Percentiles rank a stretch among this genome's conserved stretches.
Evolutionary conservation across 2,329 filamentous ascomycete species (phyloP).

Genomic region (Blastomyces parvus): DNA sequence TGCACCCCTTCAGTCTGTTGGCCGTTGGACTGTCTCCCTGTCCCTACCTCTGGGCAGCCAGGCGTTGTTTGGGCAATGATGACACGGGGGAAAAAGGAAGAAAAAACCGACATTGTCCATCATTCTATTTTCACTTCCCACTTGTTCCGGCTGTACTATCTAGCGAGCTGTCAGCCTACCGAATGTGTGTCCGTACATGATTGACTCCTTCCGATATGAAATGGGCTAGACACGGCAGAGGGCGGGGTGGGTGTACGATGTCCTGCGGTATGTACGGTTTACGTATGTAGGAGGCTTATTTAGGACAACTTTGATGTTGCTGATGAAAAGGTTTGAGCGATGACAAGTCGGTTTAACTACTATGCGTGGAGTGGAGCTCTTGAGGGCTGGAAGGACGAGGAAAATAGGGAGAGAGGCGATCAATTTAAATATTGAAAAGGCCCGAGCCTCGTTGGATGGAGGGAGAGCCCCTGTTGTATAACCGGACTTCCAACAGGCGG

Average conservation of each 20-base stretch:
- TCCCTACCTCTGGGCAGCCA: not conserved
- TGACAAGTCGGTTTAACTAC: not conserved
- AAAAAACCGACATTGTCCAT: not conserved
- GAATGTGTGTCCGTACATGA: not conserved
- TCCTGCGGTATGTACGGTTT: not conserved
- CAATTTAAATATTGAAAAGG: not conserved
- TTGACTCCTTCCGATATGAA: not conserved
- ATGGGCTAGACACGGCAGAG: not conserved
- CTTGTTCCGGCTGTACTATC: not conserved
- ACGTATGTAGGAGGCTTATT: not conserved
- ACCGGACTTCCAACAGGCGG: not conserved
- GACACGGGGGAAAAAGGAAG: not conserved
- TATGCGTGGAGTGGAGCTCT: not conserved
- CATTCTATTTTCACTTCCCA: not conserved
- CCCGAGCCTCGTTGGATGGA: not conserved
- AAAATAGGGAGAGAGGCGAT: not conserved
- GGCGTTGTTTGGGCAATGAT: not conserved
- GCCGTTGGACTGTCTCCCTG: not conserved
- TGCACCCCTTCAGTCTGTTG: not conserved
- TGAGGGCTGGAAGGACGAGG: not conserved
- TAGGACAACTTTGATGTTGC: not conserved
- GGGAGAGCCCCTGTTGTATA: not conserved
- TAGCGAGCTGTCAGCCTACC: not conserved
- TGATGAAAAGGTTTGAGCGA: not conserved
- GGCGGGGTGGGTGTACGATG: not conserved